Conservation (phyloP, 306 rosid genomes). For the Rosa chinensis region DNA sequence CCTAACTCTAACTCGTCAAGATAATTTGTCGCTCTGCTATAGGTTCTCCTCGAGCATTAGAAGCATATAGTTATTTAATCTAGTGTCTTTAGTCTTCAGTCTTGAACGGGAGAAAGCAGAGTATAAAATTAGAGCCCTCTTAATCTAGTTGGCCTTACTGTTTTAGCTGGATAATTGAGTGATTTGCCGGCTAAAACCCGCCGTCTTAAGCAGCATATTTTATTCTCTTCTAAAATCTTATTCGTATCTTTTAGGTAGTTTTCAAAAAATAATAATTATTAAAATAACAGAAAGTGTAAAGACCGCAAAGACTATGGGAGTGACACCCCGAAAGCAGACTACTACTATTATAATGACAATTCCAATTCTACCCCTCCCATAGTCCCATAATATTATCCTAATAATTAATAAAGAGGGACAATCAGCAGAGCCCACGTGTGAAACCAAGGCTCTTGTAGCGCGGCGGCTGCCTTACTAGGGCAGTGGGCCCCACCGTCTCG, state of each 20-base stretch:
- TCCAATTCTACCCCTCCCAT: neutral
- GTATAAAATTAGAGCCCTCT: no score
- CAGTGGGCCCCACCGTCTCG: slow-evolving; percentile 1
- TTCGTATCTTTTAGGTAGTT: neutral
- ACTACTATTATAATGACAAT: neutral
- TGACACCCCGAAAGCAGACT: neutral
- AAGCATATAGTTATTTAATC: no score
- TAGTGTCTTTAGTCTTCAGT: no score
- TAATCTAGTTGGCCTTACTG: neutral
- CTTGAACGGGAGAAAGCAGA: no score
- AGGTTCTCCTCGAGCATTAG: no score
- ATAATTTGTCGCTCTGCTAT: no score
- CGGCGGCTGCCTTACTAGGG: slow-evolving; percentile 23
- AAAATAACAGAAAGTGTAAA: neutral
- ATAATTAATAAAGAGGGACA: neutral
- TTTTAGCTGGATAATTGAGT: neutral
- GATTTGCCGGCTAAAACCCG: slow-evolving; percentile 1
- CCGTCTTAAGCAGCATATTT: slow-evolving; percentile 4
- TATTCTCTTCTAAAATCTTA: neutral
- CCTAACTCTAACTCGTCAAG: no score
- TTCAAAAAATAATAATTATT: no score
- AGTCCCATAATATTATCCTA: neutral
- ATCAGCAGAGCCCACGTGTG: slow-evolving; percentile 15
- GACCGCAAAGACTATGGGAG: neutral
- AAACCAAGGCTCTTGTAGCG: slow-evolving; percentile 11